A percentile compares a stretch with the other conserved stretches of the same genome.
Conservation (phyloP, 257 asterid species). For the Marsdenia floribunda region DNA sequence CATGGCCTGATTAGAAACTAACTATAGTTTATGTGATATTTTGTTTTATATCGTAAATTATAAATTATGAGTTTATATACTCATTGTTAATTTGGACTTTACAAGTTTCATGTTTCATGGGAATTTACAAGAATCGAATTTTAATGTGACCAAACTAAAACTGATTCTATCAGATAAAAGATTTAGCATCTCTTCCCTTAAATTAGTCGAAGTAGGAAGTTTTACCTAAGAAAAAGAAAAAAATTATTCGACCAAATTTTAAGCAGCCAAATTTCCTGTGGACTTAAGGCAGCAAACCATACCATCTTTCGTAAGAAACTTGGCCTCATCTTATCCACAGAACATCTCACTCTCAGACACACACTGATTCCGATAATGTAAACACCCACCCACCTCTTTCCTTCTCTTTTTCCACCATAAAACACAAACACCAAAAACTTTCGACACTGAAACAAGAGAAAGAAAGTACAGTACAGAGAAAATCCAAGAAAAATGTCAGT, state of each 20-base stretch:
- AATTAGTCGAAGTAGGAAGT: too few species aligned
- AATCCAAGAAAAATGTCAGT: constrained; percentile 31
- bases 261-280: not conserved
- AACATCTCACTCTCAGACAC: constrained; percentile 10
- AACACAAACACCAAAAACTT: not conserved
- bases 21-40: too few species aligned
- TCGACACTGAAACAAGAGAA: not conserved
- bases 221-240: not conserved
- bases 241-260: too few species aligned
- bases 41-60: too few species aligned
- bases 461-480: constrained; percentile 3
- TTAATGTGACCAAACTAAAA: not conserved
- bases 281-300: not conserved
- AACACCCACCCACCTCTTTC: constrained; percentile 8
- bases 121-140: too few species aligned
- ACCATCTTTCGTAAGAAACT: constrained; percentile 9
- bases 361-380: constrained; percentile 12
- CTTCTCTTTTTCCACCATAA: not conserved
- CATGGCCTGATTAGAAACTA: not conserved
- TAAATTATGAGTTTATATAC: too few species aligned
- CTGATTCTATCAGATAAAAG: not conserved
- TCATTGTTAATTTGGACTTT: too few species aligned
- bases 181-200: not conserved
- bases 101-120: too few species aligned
- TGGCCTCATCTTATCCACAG: constrained; percentile 40